phyloP scores from a whole-genome alignment of 768 basidiomycete genomes.

The Filobasidium floriforme region DNA sequence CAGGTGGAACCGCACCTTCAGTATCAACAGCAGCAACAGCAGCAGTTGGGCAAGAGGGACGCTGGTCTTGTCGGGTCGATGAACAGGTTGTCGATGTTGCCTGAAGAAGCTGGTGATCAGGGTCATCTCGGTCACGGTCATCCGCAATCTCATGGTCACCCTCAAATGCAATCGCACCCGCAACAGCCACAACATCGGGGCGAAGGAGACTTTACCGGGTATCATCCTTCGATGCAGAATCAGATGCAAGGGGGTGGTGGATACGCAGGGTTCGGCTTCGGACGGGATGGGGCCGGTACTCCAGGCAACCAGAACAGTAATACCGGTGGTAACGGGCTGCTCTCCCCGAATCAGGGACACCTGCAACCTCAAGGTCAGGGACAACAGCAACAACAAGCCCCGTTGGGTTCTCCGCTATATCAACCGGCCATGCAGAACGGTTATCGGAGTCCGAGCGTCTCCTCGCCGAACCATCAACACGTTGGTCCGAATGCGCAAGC shows the following conservation, averaged over 20 bases:
- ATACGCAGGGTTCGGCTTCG: neutral
- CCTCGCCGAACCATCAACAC: neutral
- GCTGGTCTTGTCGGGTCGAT: neutral
- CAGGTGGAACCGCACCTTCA: neutral
- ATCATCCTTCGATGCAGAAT: neutral
- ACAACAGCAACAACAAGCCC: constrained; percentile 5
- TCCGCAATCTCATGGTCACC: neutral
- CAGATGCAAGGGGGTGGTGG: neutral
- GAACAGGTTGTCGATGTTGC: neutral
- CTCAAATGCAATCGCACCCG: neutral
- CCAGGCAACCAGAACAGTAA: neutral
- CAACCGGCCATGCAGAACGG: neutral
- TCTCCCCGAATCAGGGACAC: neutral
- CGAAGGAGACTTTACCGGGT: too few species aligned
- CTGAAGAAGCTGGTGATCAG: neutral
- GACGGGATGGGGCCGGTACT: neutral
- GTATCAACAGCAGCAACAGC: neutral
- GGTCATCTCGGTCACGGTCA: neutral
- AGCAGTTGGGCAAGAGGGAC: neutral
- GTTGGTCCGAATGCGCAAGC: constrained; percentile 2
- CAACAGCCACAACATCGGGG: neutral
- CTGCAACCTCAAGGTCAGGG: neutral
- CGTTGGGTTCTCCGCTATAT: neutral
- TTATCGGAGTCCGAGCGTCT: neutral
- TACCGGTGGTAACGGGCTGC: neutral